Percentiles rank a stretch among this genome's conserved stretches.
These are phyloP conservation scores for Hyphopichia homilentoma DNA, from an alignment of 805 yeast genomes.

Conservation along the genomic window DNA sequence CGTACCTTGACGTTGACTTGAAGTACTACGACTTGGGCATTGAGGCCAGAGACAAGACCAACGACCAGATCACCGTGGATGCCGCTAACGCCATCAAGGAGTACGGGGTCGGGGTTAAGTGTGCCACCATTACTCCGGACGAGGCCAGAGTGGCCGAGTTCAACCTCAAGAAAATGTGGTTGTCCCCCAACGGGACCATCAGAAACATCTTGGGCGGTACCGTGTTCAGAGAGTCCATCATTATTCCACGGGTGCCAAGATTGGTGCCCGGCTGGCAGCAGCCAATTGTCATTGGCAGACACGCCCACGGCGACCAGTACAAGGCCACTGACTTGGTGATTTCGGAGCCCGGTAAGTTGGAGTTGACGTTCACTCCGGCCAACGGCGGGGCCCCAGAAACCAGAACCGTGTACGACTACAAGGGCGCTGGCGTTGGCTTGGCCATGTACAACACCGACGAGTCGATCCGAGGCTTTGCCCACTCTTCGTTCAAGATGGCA, in stretches of 20 bases:
- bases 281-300: slow-evolving; percentile 83
- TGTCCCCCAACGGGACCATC: slow-evolving; percentile 81
- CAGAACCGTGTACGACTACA: slow-evolving; percentile 56
- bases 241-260: slow-evolving; percentile 73
- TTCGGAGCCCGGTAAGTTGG: slow-evolving; percentile 63
- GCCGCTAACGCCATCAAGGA: slow-evolving; percentile 73
- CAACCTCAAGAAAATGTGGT: slow-evolving; percentile 74
- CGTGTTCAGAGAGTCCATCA: slow-evolving; percentile 81
- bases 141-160: slow-evolving; percentile 77
- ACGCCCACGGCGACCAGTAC: slow-evolving; percentile 82
- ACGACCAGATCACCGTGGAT: slow-evolving; percentile 71
- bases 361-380: slow-evolving; percentile 63
- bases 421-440: slow-evolving; percentile 69
- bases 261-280: slow-evolving; percentile 77
- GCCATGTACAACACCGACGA: slow-evolving; percentile 85
- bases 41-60: slow-evolving; percentile 62
- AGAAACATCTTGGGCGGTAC: slow-evolving; percentile 81
- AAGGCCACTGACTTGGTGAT: slow-evolving; percentile 73
- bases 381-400: slow-evolving; percentile 48
- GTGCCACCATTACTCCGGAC: slow-evolving; percentile 85
- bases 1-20: slow-evolving; percentile 68
- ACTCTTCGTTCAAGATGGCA: slow-evolving; percentile 75
- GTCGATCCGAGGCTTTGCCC: slow-evolving; percentile 74
- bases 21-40: slow-evolving; percentile 75
- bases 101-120: slow-evolving; percentile 78